Conservation (phyloP, 306 rosid species). For the Castanea crenata region DNA sequence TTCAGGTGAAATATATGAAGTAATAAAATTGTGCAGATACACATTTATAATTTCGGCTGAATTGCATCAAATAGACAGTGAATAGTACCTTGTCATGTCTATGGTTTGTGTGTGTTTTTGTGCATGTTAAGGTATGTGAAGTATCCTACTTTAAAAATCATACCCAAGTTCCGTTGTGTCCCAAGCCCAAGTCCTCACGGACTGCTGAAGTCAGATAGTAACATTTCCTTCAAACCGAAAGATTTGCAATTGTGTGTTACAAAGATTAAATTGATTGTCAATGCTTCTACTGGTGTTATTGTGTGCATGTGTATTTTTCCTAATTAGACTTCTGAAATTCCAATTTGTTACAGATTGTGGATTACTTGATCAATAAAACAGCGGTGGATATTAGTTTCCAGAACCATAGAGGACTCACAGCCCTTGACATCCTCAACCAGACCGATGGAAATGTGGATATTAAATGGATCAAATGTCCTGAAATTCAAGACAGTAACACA, state of each 20-base stretch:
- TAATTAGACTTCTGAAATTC: not conserved
- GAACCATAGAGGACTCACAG: conserved; percentile 49
- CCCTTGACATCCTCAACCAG: conserved; percentile 54
- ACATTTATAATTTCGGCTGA: not conserved
- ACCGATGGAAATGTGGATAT: conserved; percentile 23
- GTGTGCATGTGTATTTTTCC: not conserved
- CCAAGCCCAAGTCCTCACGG: not conserved
- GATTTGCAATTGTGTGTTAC: not conserved
- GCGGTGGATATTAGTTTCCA: conserved; percentile 42
- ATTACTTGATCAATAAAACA: conserved; percentile 52
- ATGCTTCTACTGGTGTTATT: not conserved
- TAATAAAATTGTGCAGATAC: not conserved
- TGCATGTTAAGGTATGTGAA: no score
- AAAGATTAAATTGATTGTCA: not conserved
- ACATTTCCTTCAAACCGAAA: not conserved
- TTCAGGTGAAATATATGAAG: not conserved
- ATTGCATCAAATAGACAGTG: no score
- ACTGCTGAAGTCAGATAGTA: not conserved
- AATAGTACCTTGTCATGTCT: no score
- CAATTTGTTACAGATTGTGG: conserved; percentile 51
- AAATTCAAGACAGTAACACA: conserved; percentile 19
- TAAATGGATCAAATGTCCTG: conserved; percentile 17
- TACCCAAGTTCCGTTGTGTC: no score
- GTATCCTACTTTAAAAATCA: no score
- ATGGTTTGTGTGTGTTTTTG: no score